phyloP scores from a whole-genome alignment of 768 basidiomycete species.

The Candolleomyces efflorescens region DNA sequence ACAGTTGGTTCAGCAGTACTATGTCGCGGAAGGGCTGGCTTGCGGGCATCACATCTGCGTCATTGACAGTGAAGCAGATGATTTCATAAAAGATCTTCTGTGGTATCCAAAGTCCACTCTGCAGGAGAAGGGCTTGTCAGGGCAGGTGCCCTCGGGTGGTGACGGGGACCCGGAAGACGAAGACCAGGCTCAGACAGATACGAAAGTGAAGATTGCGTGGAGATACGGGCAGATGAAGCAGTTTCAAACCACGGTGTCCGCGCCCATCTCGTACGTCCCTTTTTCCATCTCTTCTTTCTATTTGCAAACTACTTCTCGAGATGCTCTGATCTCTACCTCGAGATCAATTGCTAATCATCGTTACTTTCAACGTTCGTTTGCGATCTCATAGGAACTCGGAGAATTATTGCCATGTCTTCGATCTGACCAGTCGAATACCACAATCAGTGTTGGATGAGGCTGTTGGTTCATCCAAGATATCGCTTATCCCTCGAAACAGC shows the following conservation, averaged over 20 bases:
- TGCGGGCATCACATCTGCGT: constrained; percentile 66
- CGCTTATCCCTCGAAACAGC: constrained; percentile 7
- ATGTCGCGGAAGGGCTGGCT: constrained; percentile 81
- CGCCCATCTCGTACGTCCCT: constrained; percentile 46
- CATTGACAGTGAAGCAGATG: constrained; percentile 52
- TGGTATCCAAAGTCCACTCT: constrained; percentile 53
- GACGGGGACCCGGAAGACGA: constrained; percentile 32
- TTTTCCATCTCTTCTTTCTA: constrained; percentile 14
- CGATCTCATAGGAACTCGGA: constrained; percentile 40
- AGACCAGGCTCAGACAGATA: constrained; percentile 38
- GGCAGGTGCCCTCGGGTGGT: constrained; percentile 23
- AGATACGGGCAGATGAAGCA: constrained; percentile 91
- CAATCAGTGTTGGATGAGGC: constrained; percentile 43
- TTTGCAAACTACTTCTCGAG: background rate
- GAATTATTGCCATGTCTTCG: constrained; percentile 67
- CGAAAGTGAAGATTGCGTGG: constrained; percentile 94
- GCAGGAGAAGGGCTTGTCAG: constrained; percentile 12
- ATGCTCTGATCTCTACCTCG: background rate
- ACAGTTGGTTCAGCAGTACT: constrained; percentile 83
- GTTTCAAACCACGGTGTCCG: constrained; percentile 79
- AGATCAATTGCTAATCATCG: background rate
- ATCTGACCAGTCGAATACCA: constrained; percentile 65
- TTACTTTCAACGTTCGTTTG: constrained; percentile 1
- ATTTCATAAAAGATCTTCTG: constrained; percentile 73
- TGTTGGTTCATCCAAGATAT: constrained; percentile 19